phyloP scores from a whole-genome alignment of 2,329 filamentous ascomycete species.

The Acephala macrosclerotiorum region DNA sequence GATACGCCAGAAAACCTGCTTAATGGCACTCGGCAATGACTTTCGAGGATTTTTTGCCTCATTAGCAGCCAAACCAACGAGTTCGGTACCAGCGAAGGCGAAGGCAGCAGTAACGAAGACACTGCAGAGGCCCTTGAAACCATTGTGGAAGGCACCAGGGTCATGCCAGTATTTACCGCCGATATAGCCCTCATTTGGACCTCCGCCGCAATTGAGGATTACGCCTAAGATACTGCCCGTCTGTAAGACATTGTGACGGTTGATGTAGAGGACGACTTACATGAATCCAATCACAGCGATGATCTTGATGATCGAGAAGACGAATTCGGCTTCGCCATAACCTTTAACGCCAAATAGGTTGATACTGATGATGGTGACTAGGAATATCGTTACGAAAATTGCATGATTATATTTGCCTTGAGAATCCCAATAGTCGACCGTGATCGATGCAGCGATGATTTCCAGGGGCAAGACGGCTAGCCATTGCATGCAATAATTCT shows the following conservation, averaged over 20 bases:
- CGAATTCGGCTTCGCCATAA: conserved; percentile 89
- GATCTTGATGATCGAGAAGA: conserved; percentile 87
- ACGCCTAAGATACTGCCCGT: conserved; percentile 76
- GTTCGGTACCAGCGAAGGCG: conserved; percentile 77
- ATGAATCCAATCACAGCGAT: conserved; percentile 88
- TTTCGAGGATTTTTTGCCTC: conserved; percentile 83
- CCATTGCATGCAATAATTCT: conserved; percentile 87
- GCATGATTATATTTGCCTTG: conserved; percentile 62
- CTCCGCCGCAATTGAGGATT: conserved; percentile 84
- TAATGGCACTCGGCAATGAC: conserved; percentile 84
- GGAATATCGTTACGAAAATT: conserved; percentile 85
- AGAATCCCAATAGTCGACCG: conserved; percentile 80
- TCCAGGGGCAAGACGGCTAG: conserved; percentile 83
- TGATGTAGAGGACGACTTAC: conserved; percentile 52
- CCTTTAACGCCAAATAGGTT: conserved; percentile 89
- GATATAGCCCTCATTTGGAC: conserved; percentile 76
- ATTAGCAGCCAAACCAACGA: conserved; percentile 78
- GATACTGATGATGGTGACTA: conserved; percentile 77
- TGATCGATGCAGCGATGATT: conserved; percentile 86
- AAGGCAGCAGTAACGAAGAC: conserved; percentile 82
- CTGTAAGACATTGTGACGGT: conserved; percentile 27
- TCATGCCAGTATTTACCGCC: conserved; percentile 78
- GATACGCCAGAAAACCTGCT: conserved; percentile 96
- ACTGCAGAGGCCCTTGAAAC: conserved; percentile 83
- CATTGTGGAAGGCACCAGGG: conserved; percentile 85